Conservation (phyloP, 306 rosid genomes). For the Medicago ruthenica region DNA sequence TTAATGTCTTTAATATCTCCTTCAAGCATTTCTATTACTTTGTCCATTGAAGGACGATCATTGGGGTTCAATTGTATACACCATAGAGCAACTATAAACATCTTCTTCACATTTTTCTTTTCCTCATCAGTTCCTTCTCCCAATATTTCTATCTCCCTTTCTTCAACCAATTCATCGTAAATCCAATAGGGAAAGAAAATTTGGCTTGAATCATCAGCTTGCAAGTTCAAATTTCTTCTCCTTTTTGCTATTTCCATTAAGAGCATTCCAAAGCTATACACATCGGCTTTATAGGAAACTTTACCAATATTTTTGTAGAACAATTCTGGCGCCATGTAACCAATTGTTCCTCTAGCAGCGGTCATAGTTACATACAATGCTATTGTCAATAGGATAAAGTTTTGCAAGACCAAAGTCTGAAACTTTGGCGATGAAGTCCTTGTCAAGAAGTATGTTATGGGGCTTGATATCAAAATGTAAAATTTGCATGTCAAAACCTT, state of each 20-base stretch:
- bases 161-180: constrained; percentile 3
- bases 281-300: constrained; percentile 12
- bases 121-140: not conserved
- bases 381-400: constrained; percentile 1
- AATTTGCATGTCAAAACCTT: no score
- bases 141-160: not conserved
- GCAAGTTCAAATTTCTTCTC: not conserved
- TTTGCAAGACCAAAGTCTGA: constrained; percentile 25
- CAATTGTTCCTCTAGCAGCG: constrained; percentile 7
- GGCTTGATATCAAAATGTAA: no score
- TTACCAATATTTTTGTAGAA: constrained; percentile 25
- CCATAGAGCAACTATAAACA: not conserved
- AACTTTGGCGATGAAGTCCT: not conserved
- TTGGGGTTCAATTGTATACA: not conserved
- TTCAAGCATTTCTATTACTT: not conserved
- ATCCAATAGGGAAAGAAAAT: constrained; percentile 16
- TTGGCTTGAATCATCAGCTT: constrained; percentile 1
- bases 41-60: not conserved
- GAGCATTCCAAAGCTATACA: constrained; percentile 25
- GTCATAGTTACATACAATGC: constrained; percentile 9
- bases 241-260: constrained; percentile 17
- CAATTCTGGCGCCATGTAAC: constrained; percentile 28
- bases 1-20: not conserved
- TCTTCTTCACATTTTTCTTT: not conserved
- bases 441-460: constrained; percentile 10